Evolutionary conservation across 1,284 basidiomycete genomes (phyloP).

Genomic region (Sporisorium graminicola): DNA sequence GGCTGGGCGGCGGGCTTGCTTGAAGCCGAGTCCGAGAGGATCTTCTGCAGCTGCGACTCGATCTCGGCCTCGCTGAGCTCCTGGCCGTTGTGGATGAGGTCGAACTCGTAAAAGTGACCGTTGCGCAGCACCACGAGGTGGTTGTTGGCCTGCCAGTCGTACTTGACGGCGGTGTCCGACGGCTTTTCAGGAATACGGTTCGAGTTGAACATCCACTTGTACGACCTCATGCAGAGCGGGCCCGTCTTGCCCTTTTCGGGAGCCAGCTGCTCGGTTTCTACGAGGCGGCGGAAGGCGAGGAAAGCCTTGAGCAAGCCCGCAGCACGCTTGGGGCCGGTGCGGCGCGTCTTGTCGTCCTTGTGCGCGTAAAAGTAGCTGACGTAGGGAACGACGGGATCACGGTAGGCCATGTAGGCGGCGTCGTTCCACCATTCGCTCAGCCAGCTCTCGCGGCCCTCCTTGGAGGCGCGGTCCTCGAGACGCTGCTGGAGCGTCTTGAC

Average conservation of each 20-base stretch:
- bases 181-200: conserved; percentile 86
- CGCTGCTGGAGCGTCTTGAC: conserved; percentile 83
- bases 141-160: conserved; percentile 81
- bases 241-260: conserved; percentile 87
- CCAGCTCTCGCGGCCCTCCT: conserved; percentile 79
- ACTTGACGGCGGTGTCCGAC: conserved; percentile 86
- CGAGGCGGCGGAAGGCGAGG: conserved; percentile 63
- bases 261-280: conserved; percentile 77
- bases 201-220: conserved; percentile 97
- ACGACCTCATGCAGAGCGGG: conserved; percentile 93
- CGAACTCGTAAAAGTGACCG: conserved; percentile 88
- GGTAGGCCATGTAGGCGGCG: conserved; percentile 75
- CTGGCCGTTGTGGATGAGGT: conserved; percentile 73
- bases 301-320: conserved; percentile 67
- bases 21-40: conserved; percentile 81
- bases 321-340: conserved; percentile 57
- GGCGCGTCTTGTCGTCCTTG: conserved; percentile 73
- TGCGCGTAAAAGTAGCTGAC: conserved; percentile 97
- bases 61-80: conserved; percentile 84
- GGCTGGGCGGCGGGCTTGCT: conserved; percentile 73
- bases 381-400: conserved; percentile 90
- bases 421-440: conserved; percentile 99
- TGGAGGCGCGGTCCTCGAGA: conserved; percentile 78
- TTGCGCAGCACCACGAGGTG: conserved; percentile 92
- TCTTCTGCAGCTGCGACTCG: conserved; percentile 82